A percentile compares a stretch with the other conserved stretches of the same genome.
Evolutionary conservation across 176 grass and related monocot species (phyloP).

Genomic region (bread wheat (Triticum aestivum)): IWGSC_CS_RefSeq_v2.1 NC_057802.1:66518970-66519469

Average conservation of each 20-base stretch:
- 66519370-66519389: neutral
- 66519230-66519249: neutral
- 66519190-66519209: neutral
- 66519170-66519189: neutral
- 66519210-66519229: neutral
- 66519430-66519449: neutral
- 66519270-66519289: neutral
- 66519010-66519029: slow-evolving; percentile 72
- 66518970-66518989: slow-evolving; percentile 87
- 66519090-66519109: neutral
- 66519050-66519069: slow-evolving; percentile 10
- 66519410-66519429: neutral
- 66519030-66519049: slow-evolving; percentile 92
- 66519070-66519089: neutral
- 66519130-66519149: neutral
- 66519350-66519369: neutral
- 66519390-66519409: neutral
- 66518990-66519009: slow-evolving; percentile 68
- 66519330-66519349: neutral
- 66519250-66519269: neutral
- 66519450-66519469: neutral
- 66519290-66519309: neutral
- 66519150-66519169: neutral
- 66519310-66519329: neutral
- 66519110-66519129: neutral